phyloP scores from a whole-genome alignment of 805 yeast species.

The Kuraishia cidri region DNA sequence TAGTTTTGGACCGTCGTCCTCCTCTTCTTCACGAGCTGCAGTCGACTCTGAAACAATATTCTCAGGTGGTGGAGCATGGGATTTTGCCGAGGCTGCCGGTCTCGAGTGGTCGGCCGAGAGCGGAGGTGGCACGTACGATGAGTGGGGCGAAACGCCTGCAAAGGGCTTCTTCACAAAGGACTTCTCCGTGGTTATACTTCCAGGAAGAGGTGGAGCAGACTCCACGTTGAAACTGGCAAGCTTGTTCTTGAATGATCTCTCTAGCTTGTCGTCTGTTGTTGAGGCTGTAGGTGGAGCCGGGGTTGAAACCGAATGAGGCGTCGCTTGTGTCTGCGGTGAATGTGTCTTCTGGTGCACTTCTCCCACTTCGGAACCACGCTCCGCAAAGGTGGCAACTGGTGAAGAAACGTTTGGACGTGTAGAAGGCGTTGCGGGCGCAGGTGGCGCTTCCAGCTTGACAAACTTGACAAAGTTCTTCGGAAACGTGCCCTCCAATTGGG shows the following conservation, averaged over 20 bases:
- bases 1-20: slow-evolving; percentile 61
- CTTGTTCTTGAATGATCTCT: slow-evolving; percentile 33
- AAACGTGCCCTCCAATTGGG: slow-evolving; percentile 60
- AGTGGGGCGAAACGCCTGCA: slow-evolving; percentile 44
- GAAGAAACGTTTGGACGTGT: slow-evolving; percentile 1
- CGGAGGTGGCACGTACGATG: slow-evolving; percentile 47
- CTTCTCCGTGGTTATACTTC: slow-evolving; percentile 25
- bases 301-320: not conserved
- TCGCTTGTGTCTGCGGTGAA: not conserved
- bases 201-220: slow-evolving; percentile 22
- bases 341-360: not conserved
- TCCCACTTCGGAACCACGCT: not conserved
- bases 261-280: too few species aligned
- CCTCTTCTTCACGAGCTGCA: slow-evolving; percentile 22
- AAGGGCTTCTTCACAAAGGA: slow-evolving; percentile 49
- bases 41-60: slow-evolving; percentile 12
- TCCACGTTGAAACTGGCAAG: slow-evolving; percentile 40
- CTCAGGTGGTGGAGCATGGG: slow-evolving; percentile 4
- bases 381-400: not conserved
- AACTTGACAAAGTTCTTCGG: slow-evolving; percentile 74
- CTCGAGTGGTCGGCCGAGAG: slow-evolving; percentile 7
- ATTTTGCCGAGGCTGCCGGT: slow-evolving; percentile 17
- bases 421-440: not conserved
- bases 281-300: too few species aligned
- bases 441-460: slow-evolving; percentile 4